Evolutionary conservation across 78 protist genomes (phyloP).

Genomic region (Dictyostelium purpureum): DNA sequence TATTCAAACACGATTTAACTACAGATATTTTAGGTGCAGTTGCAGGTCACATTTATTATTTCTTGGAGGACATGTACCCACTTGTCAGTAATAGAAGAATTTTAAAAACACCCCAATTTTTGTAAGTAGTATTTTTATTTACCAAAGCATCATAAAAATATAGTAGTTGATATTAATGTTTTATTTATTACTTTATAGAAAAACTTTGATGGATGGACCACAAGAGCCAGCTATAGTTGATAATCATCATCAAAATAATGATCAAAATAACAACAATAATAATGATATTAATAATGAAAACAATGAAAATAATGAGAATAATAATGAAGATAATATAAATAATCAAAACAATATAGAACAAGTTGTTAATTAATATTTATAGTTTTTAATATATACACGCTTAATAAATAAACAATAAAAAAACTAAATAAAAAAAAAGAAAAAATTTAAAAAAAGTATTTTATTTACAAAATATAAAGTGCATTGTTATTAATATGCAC

Average conservation of each 20-base stretch:
- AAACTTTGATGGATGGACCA: not conserved
- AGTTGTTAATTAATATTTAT: too few relatives aligned
- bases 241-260: not conserved
- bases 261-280: conserved; percentile 11
- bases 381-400: too few relatives aligned
- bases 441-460: too few relatives aligned
- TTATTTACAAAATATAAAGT: not conserved
- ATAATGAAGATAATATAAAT: not conserved
- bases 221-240: not conserved
- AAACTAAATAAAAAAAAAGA: not conserved
- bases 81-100: conserved; percentile 36
- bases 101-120: conserved; percentile 61
- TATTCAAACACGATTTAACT: conserved; percentile 33
- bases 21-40: conserved; percentile 74
- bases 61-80: conserved; percentile 76
- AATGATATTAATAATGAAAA: not conserved
- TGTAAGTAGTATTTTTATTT: not conserved
- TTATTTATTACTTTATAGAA: not conserved
- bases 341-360: too few relatives aligned
- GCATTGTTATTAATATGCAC: not conserved
- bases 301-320: not conserved
- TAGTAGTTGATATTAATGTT: not conserved
- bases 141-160: not conserved
- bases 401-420: not conserved
- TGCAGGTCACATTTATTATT: conserved; percentile 77